phyloP scores from a whole-genome alignment of 2,329 filamentous ascomycete species.

The Diplodia corticola region DNA sequence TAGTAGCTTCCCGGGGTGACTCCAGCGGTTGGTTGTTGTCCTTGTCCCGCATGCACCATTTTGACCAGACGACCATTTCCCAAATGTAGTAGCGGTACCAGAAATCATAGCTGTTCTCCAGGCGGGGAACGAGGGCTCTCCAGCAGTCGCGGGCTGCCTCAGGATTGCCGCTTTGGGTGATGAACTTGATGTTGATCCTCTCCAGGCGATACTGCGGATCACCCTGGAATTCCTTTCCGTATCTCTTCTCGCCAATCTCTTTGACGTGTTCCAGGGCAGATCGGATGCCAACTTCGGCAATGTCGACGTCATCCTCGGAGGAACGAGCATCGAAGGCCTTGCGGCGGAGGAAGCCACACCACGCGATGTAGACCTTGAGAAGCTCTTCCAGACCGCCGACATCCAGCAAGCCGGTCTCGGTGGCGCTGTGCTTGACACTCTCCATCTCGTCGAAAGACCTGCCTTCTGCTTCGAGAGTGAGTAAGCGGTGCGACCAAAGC shows the following conservation, averaged over 20 bases:
- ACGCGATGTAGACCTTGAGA: conserved; percentile 86
- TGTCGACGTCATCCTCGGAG: conserved; percentile 74
- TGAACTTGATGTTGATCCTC: conserved; percentile 86
- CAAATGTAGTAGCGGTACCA: conserved; percentile 91
- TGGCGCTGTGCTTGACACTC: conserved; percentile 88
- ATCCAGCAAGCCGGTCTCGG: conserved; percentile 80
- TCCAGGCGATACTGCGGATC: conserved; percentile 88
- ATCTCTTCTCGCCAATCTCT: conserved; percentile 73
- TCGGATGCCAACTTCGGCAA: conserved; percentile 85
- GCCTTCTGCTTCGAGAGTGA: conserved; percentile 77
- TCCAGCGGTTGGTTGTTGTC: conserved; percentile 50
- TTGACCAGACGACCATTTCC: conserved; percentile 76
- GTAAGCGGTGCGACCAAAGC: conserved; percentile 86
- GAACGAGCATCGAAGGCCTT: conserved; percentile 74
- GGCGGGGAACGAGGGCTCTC: conserved; percentile 67
- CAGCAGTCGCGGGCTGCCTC: conserved; percentile 77
- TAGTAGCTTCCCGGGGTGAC: conserved; percentile 71
- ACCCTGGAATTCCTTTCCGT: conserved; percentile 75
- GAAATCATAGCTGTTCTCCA: conserved; percentile 83
- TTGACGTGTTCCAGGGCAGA: conserved; percentile 84
- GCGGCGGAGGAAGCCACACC: conserved; percentile 91
- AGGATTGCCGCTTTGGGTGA: conserved; percentile 77
- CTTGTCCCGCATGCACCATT: conserved; percentile 54
- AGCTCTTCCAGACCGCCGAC: conserved; percentile 84
- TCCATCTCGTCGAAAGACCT: conserved; percentile 79